phyloP scores from a whole-genome alignment of 805 yeast genomes.

The Starmerella powellii region DNA sequence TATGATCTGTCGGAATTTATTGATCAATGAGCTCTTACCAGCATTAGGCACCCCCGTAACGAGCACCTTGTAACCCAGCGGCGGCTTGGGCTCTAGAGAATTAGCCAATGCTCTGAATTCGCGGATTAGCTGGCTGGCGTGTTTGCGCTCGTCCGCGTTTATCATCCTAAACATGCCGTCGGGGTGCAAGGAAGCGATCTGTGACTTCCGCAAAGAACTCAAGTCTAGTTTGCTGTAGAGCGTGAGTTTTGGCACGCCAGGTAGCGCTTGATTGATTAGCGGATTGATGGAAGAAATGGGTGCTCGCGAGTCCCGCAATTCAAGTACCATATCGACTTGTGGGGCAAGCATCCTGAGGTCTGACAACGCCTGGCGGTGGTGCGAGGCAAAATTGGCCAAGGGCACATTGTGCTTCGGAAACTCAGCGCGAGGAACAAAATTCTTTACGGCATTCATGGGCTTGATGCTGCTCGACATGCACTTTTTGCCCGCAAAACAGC shows the following conservation, averaged over 20 bases:
- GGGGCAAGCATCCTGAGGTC: constrained; percentile 58
- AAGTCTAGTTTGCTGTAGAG: constrained; percentile 69
- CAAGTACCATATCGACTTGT: constrained; percentile 69
- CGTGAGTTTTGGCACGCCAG: constrained; percentile 43
- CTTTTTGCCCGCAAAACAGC: no score
- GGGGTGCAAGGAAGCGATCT: constrained; percentile 41
- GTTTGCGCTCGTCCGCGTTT: constrained; percentile 43
- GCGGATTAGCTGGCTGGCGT: constrained; percentile 41
- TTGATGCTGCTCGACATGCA: no score
- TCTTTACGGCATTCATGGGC: not conserved
- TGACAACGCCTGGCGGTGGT: constrained; percentile 68
- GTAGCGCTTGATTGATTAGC: constrained; percentile 55
- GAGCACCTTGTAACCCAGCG: constrained; percentile 65
- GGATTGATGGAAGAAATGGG: constrained; percentile 76
- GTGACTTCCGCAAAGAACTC: constrained; percentile 34
- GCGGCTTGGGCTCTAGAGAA: constrained; percentile 50
- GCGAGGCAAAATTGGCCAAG: constrained; percentile 77
- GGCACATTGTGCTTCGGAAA: constrained; percentile 66
- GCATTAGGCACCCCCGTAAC: constrained; percentile 94
- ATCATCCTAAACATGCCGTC: constrained; percentile 37
- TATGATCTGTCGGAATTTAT: constrained; percentile 48
- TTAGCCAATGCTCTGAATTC: constrained; percentile 34
- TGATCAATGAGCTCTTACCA: constrained; percentile 86
- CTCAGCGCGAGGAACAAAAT: constrained; percentile 52
- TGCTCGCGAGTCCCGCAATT: constrained; percentile 79